Conservation (phyloP, 352 stramenopile genomes). For the Thalassiosira hispida region DNA sequence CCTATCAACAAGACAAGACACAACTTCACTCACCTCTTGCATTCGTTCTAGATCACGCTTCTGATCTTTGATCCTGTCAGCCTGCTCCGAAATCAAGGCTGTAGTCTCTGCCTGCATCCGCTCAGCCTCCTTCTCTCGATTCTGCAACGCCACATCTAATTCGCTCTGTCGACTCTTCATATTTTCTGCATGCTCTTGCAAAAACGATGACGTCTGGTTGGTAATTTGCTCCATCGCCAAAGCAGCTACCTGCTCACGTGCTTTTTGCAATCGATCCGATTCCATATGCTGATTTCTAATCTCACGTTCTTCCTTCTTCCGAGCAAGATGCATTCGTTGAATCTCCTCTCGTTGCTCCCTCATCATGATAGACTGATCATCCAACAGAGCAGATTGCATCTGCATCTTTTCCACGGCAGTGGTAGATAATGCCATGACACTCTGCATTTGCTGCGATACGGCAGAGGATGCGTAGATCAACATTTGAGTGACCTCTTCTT, state of each 20-base stretch:
- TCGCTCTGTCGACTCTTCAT: too few species aligned
- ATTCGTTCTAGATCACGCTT: constrained; percentile 3
- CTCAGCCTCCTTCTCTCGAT: too few species aligned
- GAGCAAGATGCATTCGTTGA: neutral
- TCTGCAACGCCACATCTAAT: too few species aligned
- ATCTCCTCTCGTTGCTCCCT: constrained; percentile 9
- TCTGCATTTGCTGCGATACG: constrained; percentile 4
- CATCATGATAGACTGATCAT: constrained; percentile 8
- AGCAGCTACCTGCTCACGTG: neutral
- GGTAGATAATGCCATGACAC: neutral
- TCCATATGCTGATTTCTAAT: neutral
- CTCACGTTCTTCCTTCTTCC: neutral
- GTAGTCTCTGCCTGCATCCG: too few species aligned
- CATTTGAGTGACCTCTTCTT: constrained; percentile 21
- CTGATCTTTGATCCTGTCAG: constrained; percentile 6
- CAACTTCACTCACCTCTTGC: constrained; percentile 14
- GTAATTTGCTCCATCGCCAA: constrained; percentile 6
- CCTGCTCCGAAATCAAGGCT: constrained; percentile 11
- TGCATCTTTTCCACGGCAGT: neutral
- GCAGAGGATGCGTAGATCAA: constrained; percentile 17
- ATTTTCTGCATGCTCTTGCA: neutral
- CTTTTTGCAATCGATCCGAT: constrained; percentile 7
- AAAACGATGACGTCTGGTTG: neutral
- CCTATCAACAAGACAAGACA: neutral
- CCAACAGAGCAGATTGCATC: neutral